phyloP scores from a whole-genome alignment of 108 stramenopile species.

The Skeletonema grethae region DNA sequence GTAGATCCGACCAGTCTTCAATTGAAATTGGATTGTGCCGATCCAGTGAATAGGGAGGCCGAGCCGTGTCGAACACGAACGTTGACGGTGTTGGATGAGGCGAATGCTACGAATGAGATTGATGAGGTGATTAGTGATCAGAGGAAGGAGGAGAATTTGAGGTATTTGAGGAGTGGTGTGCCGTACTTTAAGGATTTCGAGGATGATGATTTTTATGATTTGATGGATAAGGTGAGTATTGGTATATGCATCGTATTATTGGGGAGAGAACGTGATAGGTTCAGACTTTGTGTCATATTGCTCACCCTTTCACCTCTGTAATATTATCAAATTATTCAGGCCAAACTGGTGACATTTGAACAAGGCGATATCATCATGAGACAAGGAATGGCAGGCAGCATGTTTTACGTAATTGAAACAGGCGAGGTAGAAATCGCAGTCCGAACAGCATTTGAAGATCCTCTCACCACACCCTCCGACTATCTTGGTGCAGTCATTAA shows the following conservation, averaged over 20 bases:
- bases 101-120: slow-evolving; percentile 33
- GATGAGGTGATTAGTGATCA: slow-evolving; percentile 56
- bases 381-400: slow-evolving; percentile 73
- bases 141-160: slow-evolving; percentile 53
- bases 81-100: slow-evolving; percentile 27
- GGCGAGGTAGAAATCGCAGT: slow-evolving; percentile 88
- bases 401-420: slow-evolving; percentile 83
- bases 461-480: slow-evolving; percentile 61
- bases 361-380: slow-evolving; percentile 76
- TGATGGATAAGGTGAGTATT: slow-evolving; percentile 52
- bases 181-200: slow-evolving; percentile 66
- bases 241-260: neutral
- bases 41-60: slow-evolving; percentile 35
- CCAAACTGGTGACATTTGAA: slow-evolving; percentile 76
- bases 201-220: slow-evolving; percentile 68
- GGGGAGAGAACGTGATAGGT: neutral
- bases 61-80: slow-evolving; percentile 44
- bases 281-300: neutral
- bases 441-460: slow-evolving; percentile 80
- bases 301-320: neutral
- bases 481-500: slow-evolving; percentile 82
- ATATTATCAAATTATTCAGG: slow-evolving; percentile 28
- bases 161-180: slow-evolving; percentile 51
- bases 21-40: slow-evolving; percentile 47
- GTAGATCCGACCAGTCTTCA: slow-evolving; percentile 59